These are phyloP conservation scores for Diaporthe citriasiana DNA, from an alignment of 2,329 filamentous ascomycete genomes.

Conservation along the genomic window DNA sequence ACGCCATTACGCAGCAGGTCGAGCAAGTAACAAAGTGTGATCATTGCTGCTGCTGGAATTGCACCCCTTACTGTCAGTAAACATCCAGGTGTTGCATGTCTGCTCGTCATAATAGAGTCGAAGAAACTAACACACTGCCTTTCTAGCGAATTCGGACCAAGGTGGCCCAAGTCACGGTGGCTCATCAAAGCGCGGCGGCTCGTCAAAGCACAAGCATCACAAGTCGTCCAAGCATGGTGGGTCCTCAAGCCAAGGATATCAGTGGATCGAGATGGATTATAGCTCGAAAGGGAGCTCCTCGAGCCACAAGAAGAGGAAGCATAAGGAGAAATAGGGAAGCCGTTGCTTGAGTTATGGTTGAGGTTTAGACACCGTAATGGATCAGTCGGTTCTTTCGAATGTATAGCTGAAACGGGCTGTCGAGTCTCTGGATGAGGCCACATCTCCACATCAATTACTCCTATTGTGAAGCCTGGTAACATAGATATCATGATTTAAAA, in stretches of 20 bases:
- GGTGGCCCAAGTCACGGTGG: conserved; percentile 38
- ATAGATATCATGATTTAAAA: neutral
- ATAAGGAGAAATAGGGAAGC: neutral
- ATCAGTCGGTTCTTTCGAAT: too few species aligned
- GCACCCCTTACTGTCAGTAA: conserved; percentile 60
- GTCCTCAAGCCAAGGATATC: conserved; percentile 29
- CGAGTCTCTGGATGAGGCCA: neutral
- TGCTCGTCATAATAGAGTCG: neutral
- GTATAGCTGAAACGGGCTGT: neutral
- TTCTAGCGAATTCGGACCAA: neutral
- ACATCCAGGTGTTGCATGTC: neutral
- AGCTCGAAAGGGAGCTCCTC: conserved; percentile 13
- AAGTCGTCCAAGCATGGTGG: conserved; percentile 35
- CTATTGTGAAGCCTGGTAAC: neutral
- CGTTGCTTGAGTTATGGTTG: neutral
- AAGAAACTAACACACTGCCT: conserved; percentile 20
- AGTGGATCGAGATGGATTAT: conserved; percentile 39
- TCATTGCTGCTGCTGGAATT: conserved; percentile 67
- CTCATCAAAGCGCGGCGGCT: conserved; percentile 31
- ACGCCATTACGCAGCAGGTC: conserved; percentile 50
- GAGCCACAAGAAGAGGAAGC: conserved; percentile 22
- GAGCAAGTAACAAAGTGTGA: conserved; percentile 62
- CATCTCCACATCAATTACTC: neutral
- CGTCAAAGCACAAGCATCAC: conserved; percentile 36
- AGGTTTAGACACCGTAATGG: neutral